Evolutionary conservation across 345 rosid species (phyloP).

Genomic region (Pugionium cornutum): DNA sequence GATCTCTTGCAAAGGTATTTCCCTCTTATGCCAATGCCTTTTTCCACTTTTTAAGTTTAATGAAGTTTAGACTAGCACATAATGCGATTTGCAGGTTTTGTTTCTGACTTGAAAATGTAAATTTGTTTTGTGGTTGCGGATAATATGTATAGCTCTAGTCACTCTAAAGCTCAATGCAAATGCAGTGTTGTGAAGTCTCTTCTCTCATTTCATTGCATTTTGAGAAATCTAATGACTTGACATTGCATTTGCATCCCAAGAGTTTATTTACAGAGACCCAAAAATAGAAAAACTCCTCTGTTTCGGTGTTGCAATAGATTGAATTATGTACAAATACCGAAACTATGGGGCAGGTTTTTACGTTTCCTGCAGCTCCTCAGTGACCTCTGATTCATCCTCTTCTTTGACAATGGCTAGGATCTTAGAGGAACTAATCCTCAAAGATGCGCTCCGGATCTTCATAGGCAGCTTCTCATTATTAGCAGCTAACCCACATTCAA

Average conservation of each 20-base stretch:
- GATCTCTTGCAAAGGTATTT: slow-evolving; percentile 11
- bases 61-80: slow-evolving; percentile 23
- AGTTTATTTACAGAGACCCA: slow-evolving; percentile 31
- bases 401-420: slow-evolving; percentile 60
- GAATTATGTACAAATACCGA: slow-evolving; percentile 39
- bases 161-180: slow-evolving; percentile 39
- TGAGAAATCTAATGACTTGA: slow-evolving; percentile 28
- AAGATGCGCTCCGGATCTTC: slow-evolving; percentile 49
- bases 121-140: slow-evolving; percentile 32
- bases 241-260: slow-evolving; percentile 40
- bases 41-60: slow-evolving; percentile 18
- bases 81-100: slow-evolving; percentile 15
- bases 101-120: slow-evolving; percentile 18
- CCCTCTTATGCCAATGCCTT: slow-evolving; percentile 30
- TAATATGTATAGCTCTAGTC: slow-evolving; percentile 37
- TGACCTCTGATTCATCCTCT: slow-evolving; percentile 43
- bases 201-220: slow-evolving; percentile 31
- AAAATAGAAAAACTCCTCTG: slow-evolving; percentile 27
- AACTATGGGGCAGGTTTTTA: slow-evolving; percentile 6
- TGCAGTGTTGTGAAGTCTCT: slow-evolving; percentile 29
- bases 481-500: slow-evolving; percentile 39
- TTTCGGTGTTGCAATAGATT: slow-evolving; percentile 32
- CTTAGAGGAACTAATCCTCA: slow-evolving; percentile 60
- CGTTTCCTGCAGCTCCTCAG: slow-evolving; percentile 42
- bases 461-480: slow-evolving; percentile 46